Evolutionary conservation across 2,329 filamentous ascomycete species (phyloP), one percentile per base, ranked within the genome.

Genomic region (Ascosphaera apis): DNA sequence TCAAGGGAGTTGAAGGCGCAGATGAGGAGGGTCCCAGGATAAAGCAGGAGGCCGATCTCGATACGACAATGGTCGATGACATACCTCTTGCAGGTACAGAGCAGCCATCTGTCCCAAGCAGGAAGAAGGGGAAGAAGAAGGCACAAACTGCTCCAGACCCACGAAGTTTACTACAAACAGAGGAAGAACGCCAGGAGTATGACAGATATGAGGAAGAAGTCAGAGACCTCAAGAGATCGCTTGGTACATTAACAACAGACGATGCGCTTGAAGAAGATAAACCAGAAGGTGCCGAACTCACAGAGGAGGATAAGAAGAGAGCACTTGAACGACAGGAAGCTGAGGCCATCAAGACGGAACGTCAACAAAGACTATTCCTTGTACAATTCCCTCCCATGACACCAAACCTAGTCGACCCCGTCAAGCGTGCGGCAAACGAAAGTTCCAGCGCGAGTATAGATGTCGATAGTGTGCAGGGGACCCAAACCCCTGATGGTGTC

Each of bases 341-440:
- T 16, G 49, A 54, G 18, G 35, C 35, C 8, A 42, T 39, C 34
- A 45, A 55, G 44, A 61, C 55, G 36, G 55, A 56, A 31, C 56
- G 61, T 13, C 53, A 64, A 25, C 64, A 70, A 37, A 62, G 65
- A 39, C 58, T 71, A 36, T 74, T 74, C 48, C 57, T 74, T 36
- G 67, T 75, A 49, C 71, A 75, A 49, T 65, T 75, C 45, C 71
- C 71, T 9, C 69, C 71, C 0, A 59, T 71, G 39, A 64, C 72
- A 3, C 71, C 71, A 3, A 64, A 66, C 39, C 60, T 75, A 16
- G 44, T 56, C 25, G 47, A 60, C 7, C 53, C 60, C 1, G 33
- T 32, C 4, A 47, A 45, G 11, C 43, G 43, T 2, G 43, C 41
- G 12, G 47, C 47, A 17, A 38, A 48, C 3, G 30, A 13, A 13